Evolutionary conservation across 306 rosid genomes (phyloP), one percentile per base, ranked within the genome.

Genomic region (Fragaria nilgerrensis): DNA sequence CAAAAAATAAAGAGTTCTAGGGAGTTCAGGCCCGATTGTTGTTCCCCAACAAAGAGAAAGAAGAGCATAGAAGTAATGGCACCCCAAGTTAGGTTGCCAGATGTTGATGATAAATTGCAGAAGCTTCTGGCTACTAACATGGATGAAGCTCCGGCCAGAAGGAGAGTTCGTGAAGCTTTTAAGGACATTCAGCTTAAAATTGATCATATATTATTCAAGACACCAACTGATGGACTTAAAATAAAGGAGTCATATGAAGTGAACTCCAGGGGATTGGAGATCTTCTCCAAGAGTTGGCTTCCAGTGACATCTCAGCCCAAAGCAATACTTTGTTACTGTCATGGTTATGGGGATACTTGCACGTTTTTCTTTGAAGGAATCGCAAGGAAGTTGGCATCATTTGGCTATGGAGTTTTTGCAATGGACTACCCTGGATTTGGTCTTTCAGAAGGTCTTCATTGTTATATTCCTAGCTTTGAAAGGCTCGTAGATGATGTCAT

Each of bases 351-450:
- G 78, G 98, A 94, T 72, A 92, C 98, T 50, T 89, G 96, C 89
- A 83, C 96, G 49, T 94, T 94, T 87, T 94, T 94, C 93, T 92
- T 88, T 78, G 98, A 92, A 92, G 98, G 99, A 80, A 77, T 89
- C 71, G 99, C 99, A 9, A 87, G 97, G 79, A 92, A 88, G 86
- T 78, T 95, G 70, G 99, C 88, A 9, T 79, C 76, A 68, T 55
- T 85, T 52, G 97, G 97, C 73, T 95, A 82, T 79, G 92, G 88
- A 43, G 99, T 92, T 85, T 89, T 92, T 55, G 92, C 99, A 49
- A 92, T 95, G 97, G 99, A 95, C 81, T 95, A 88, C 82, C 97
- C 97, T 0, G 99, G 99, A 59, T 89, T 95, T 66, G 99, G 99
- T 70, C 97, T 95, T 79, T 95, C 99, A 47, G 93, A 89, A 82